Evolutionary conservation across 2,329 filamentous ascomycete genomes (phyloP), one percentile per base, ranked within the genome.

Genomic region (Ceratocystis eucalypticola): DNA sequence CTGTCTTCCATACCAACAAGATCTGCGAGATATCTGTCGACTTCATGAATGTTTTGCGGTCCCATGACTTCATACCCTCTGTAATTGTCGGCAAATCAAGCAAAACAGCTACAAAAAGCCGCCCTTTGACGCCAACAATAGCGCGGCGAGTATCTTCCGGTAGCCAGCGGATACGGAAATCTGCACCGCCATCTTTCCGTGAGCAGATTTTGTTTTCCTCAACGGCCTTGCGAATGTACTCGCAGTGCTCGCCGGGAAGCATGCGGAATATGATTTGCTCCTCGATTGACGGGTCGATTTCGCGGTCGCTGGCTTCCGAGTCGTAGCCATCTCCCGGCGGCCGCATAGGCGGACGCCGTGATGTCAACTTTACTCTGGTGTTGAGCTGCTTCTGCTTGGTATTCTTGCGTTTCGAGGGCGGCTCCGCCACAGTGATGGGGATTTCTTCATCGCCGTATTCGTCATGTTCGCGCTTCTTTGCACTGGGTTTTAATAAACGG

Each of bases 291-390:
- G 94, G 94, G 72, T 99, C 94, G 8, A 79, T 76, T 75, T 99
- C 94, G 15, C 87, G 85, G 73, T 97, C 94, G 66, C 91, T 94
- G 12, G 92, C 91, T 75, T 97, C 94, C 2, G 92, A 96, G 74
- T 99, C 94, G 76, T 97, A 99, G 6, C 93, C 94, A 66, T 96
- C 91, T 64, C 94, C 94, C 1, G 84, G 83, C 4, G 86, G 85
- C 69, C 89, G 83, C 41, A 82, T 79, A 5, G 89, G 87, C 1
- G 84, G 80, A 69, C 85, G 82, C 74, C 80, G 75, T 22, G 75
- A 72, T 25, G 75, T 78, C 59, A 73, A 72, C 53, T 76, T 74
- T 61, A 84, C 77, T 73, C 82, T 85, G 66, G 85, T 81, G n/a
- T 28, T 30, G 20, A 55, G 50, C 17, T 61, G 65, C 44, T 68